These are phyloP conservation scores for Colletotrichum cuscutae DNA, from an alignment of 2,329 filamentous ascomycete species.

Conservation along the genomic window DNA sequence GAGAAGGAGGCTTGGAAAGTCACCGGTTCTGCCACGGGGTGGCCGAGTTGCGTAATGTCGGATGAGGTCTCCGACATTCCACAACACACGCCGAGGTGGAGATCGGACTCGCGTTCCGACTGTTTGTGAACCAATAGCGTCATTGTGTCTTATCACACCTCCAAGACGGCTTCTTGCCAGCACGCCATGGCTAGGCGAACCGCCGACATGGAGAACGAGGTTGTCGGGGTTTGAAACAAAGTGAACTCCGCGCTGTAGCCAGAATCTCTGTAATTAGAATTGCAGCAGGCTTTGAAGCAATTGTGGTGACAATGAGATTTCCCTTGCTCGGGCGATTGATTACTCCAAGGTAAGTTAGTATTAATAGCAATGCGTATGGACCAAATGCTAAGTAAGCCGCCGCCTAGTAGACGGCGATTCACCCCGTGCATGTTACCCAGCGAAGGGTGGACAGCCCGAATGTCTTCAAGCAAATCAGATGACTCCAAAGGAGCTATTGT, in stretches of 20 bases:
- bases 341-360: not conserved
- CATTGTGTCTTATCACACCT: constrained; percentile 46
- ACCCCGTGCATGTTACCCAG: not conserved
- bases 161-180: not conserved
- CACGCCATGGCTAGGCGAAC: no score
- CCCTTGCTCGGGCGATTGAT: not conserved
- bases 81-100: not conserved
- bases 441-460: not conserved
- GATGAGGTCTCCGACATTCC: constrained; percentile 19
- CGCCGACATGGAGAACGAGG: no score
- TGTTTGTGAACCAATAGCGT: not conserved
- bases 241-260: not conserved
- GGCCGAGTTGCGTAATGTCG: constrained; percentile 13
- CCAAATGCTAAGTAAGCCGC: not conserved
- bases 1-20: not conserved
- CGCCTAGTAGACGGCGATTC: not conserved
- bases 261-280: not conserved
- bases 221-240: not conserved
- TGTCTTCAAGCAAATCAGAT: not conserved
- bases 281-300: not conserved
- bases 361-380: not conserved
- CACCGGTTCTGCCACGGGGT: not conserved
- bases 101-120: constrained; percentile 6
- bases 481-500: not conserved
- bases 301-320: not conserved